Percentiles rank a stretch among this genome's conserved stretches.
phyloP scores from a whole-genome alignment of 257 asterid species.

The Dorcoceras hygrometricum region DNA sequence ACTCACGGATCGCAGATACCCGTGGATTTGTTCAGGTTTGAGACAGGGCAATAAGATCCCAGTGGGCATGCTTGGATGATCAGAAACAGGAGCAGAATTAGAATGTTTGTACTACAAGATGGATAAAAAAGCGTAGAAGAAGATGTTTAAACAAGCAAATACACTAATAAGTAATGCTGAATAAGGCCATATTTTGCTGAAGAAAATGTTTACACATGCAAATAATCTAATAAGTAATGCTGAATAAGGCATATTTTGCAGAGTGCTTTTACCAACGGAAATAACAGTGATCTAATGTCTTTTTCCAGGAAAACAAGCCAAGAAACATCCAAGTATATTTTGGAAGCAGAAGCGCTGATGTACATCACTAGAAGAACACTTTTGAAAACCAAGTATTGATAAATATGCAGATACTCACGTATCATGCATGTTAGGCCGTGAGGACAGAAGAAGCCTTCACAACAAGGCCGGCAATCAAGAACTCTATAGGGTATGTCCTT shows the following conservation, averaged over 20 bases:
- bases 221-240: not conserved
- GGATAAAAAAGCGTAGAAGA: conserved; percentile 1
- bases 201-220: not conserved
- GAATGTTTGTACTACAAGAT: conserved; percentile 15
- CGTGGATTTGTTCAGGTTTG: conserved; percentile 64
- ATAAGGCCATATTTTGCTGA: not conserved
- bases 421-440: conserved; percentile 98
- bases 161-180: not conserved
- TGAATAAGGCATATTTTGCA: not conserved
- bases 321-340: conserved; percentile 1
- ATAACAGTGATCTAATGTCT: not conserved
- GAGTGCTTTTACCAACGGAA: not conserved
- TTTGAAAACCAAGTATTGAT: not conserved
- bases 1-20: conserved; percentile 97
- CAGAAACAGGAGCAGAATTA: conserved; percentile 25
- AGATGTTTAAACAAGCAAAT: not conserved
- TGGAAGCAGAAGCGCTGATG: conserved; percentile 6
- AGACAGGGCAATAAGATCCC: conserved; percentile 85
- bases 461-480: conserved; percentile 68
- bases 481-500: conserved; percentile 58
- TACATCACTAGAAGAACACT: not conserved
- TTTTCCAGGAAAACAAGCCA: conserved; percentile 1
- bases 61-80: conserved; percentile 82
- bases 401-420: conserved; percentile 54
- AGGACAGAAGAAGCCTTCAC: conserved; percentile 97